Evolutionary conservation across 2,329 filamentous ascomycete species (phyloP), one percentile per base, ranked within the genome.

Genomic region (Aspergillus ochraceoroseus): DNA sequence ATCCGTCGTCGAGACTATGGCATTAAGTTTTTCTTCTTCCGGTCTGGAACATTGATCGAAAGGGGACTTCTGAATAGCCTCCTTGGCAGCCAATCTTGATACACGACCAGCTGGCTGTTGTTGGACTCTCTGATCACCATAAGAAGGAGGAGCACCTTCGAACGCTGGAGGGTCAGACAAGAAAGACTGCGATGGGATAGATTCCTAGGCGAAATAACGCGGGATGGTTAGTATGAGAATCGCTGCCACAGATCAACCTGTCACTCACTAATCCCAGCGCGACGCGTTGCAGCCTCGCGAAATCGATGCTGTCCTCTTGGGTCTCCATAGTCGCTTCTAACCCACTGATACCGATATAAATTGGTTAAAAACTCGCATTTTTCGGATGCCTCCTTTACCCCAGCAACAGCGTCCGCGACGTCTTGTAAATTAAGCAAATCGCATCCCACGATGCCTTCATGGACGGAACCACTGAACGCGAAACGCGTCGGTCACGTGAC

Each of bases 301-400:
- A 58, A 39, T 68, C 65, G 43, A 68, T 53, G 38, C 65, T 68
- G 43, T 67, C 61, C 20, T 60, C 56, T 37, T 67, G 63, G 5
- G 62, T 65, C 41, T 66, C 63, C 63, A 66, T 66, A 14, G 17
- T 46, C 23, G n/a, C 25, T 31, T 28, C 35, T 41, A 37, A 13
- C 27, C 35, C 25, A 25, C 13, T 5, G 9, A 23, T 22, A 15
- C 11, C 17, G 22, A 20, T 20, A 26, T 14, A 18, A 22, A 6
- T 9, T 3, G 5, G 9, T 17, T 5, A n/a, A 7, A 13, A 11
- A 3, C 8, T 11, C 14, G 32, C 41, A 43, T 35, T 26, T 19
- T 29, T 14, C 7, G 7, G 13, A 19, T 32, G 19, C 22, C n/a
- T 28, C 12, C 33, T 12, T 14, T 25, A 25, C n/a, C 11, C 15